Evolutionary conservation across 768 basidiomycete species (phyloP).

Genomic region (Tulasnella sp.): DNA sequence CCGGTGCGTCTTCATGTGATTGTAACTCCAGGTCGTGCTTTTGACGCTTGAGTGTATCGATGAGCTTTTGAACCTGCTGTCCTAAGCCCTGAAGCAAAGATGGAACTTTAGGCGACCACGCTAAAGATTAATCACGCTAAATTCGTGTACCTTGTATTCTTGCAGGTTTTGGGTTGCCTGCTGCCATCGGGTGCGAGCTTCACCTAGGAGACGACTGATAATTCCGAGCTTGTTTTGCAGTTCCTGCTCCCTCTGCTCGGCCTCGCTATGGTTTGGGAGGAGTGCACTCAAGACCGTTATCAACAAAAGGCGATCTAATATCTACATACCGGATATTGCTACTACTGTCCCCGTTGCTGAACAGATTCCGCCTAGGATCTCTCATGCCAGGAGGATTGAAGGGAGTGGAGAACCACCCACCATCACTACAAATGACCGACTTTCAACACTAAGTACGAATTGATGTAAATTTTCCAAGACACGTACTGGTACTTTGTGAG

Average conservation of each 20-base stretch:
- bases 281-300: too few relatives aligned
- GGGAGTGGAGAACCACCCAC: conserved; percentile 48
- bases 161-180: too few relatives aligned
- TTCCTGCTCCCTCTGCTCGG: conserved; percentile 31
- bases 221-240: conserved; percentile 32
- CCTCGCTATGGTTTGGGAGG: too few relatives aligned
- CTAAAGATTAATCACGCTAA: too few relatives aligned
- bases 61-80: neutral
- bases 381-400: conserved; percentile 25
- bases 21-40: conserved; percentile 27
- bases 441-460: neutral
- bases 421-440: conserved; percentile 42
- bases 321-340: conserved; percentile 38
- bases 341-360: conserved; percentile 43
- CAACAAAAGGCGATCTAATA: neutral
- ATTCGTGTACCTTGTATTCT: too few relatives aligned
- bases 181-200: neutral
- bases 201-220: neutral
- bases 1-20: conserved; percentile 58
- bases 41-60: neutral
- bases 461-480: neutral
- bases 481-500: conserved; percentile 58
- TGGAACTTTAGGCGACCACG: too few relatives aligned
- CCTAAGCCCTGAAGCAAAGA: neutral
- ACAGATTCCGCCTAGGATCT: conserved; percentile 34